Evolutionary conservation across 2,329 filamentous ascomycete species (phyloP), one percentile per base, ranked within the genome.

Genomic region (Fusarium agapanthi): DNA sequence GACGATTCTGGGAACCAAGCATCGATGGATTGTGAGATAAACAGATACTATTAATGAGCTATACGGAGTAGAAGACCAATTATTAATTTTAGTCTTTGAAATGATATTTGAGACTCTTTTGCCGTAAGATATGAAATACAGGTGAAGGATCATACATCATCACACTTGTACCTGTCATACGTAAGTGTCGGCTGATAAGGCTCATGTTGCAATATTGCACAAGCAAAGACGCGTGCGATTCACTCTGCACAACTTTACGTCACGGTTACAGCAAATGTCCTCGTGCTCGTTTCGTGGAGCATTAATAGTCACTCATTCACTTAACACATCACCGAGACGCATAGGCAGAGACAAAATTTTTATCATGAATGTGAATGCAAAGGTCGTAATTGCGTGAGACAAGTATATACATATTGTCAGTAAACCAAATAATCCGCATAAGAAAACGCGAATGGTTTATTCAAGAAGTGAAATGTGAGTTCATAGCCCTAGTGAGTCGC

Each of bases 391-490:
- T 67, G 64, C 40, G 28, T 40, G 7, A 67, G 24, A 34, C 62
- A 41, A 51, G 32, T 67, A 67, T 67, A 37, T 67, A 67, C 63
- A 67, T 64, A 53, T 53, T 53, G 50, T 53, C 50, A 37, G 59
- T 28, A 47, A 53, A 67, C 62, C 56, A 62, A 69, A 45, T 48
- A 38, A 51, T 69, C 32, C 59, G 69, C 66, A 59, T 43, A 51
- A 65, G 30, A 51, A 65, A 41, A 53, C 32, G 65, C 56, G 65
- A 54, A 38, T 43, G 45, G 56, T 72, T 69, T 69, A 61, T 65
- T 51, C 28, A 69, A 59, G 70, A 72, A 70, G 44, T 48, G 69
- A 72, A 53, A 26, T 64, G 40, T 60, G 48, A 61, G 59, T 69
- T 66, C 65, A 32, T 69, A 72, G 45, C 59, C 69, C 59, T 54